Conservation (phyloP, 768 basidiomycete genomes). For the Rhizopogon vesiculosus region DNA sequence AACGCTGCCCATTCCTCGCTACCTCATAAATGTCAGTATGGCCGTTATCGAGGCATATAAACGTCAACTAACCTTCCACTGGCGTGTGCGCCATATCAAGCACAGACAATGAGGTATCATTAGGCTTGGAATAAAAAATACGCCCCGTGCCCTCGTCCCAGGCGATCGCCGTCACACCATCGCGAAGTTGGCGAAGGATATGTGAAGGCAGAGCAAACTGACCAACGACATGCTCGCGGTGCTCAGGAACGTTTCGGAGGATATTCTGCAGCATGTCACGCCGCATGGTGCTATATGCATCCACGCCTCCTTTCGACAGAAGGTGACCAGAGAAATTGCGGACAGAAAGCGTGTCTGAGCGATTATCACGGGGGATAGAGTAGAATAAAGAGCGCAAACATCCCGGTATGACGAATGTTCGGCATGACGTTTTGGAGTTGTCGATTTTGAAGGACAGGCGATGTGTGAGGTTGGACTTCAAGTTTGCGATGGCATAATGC, state of each 20-base stretch:
- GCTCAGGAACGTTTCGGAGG: conserved; percentile 11
- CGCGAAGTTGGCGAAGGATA: conserved; percentile 12
- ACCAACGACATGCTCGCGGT: conserved; percentile 19
- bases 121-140: conserved; percentile 44
- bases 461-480: conserved; percentile 20
- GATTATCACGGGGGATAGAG: conserved; percentile 19
- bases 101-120: conserved; percentile 37
- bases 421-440: conserved; percentile 16
- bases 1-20: conserved; percentile 29
- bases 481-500: conserved; percentile 24
- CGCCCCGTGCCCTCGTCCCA: conserved; percentile 68
- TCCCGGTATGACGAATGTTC: conserved; percentile 27
- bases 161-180: conserved; percentile 44
- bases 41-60: conserved; percentile 5
- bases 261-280: conserved; percentile 17
- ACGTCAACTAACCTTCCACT: conserved; percentile 22
- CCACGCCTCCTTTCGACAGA: conserved; percentile 32
- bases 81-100: conserved; percentile 43
- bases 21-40: conserved; percentile 24
- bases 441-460: conserved; percentile 22
- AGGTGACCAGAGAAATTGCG: conserved; percentile 27
- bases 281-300: conserved; percentile 15
- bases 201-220: conserved; percentile 17
- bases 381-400: conserved; percentile 29
- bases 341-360: conserved; percentile 21